Evolutionary conservation across 78 protist genomes (phyloP).

Genomic region (Dictyostelium brefeldianum): DNA sequence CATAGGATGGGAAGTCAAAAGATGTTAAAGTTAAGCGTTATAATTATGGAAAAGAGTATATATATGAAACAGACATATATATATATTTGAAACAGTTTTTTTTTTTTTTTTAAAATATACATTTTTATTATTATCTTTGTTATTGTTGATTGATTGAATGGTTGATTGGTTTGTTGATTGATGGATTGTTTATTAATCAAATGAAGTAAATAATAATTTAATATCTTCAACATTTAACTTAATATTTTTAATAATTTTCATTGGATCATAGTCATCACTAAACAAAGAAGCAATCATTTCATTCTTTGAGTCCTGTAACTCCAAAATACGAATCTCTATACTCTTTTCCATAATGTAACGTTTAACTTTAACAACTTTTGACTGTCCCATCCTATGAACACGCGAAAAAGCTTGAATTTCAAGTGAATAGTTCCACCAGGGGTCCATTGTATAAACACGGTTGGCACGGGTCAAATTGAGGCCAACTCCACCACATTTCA

Average conservation of each 20-base stretch:
- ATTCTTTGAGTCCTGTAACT: constrained; percentile 88
- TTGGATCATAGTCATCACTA: constrained; percentile 55
- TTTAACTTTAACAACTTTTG: constrained; percentile 69
- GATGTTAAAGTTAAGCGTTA: constrained; percentile 77
- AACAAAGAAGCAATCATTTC: constrained; percentile 20
- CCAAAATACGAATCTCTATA: constrained; percentile 87
- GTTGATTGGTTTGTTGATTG: not conserved
- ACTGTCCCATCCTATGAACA: constrained; percentile 90
- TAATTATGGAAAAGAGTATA: constrained; percentile 74
- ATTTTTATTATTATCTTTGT: no score
- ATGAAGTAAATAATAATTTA: constrained; percentile 12
- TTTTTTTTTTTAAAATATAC: no score
- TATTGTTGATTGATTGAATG: no score
- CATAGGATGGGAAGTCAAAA: constrained; percentile 87
- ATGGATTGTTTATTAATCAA: not conserved
- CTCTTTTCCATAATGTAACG: constrained; percentile 77
- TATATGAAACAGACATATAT: no score
- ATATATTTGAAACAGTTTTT: no score
- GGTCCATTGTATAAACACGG: constrained; percentile 66
- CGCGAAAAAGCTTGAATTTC: constrained; percentile 81
- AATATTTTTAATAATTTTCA: not conserved
- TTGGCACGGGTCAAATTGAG: constrained; percentile 91
- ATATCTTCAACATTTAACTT: constrained; percentile 42
- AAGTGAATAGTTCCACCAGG: constrained; percentile 55
- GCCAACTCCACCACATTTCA: constrained; percentile 90